Evolutionary conservation across 1,139 yeast genomes (phyloP), one percentile per base, ranked within the genome.

Genomic region (Hemisphaericaspora xylofermentans): DNA sequence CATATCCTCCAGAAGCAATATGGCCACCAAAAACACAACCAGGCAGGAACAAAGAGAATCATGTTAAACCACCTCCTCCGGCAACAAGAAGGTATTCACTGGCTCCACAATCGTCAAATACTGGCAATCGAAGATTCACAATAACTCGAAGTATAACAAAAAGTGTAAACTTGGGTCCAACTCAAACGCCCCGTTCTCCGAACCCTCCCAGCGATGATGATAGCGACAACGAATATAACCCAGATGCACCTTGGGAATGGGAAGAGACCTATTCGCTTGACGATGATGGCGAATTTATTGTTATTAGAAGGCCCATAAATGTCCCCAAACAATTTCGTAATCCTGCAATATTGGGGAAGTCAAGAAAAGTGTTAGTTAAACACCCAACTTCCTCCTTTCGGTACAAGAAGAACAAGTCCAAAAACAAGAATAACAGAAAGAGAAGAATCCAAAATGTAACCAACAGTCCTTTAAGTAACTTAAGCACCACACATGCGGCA

Each of bases 181-280:
- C 8, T 21, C 24, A 30, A 14, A 13, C 8, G 12, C 10, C 14
- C 7, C 12, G 3, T 15, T 14, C 14, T 14, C 12, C 3, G 7
- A 8, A 44, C 34, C 41, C 40, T 6, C 39, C 34, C 16, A 25
- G 35, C 13, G 25, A 19, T 5, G 34, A 31, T 8, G 36, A 39
- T 14, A 33, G 42, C 7, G 46, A 43, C 12, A 36, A 35, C 2
- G 52, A 50, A 4, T 50, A 47, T 34, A 52, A 55, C 22, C 38
- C 43, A 2, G 41, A 44, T 21, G 24, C 30, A 9, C 37, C 36
- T 8, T 51, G 55, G 40, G 57, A 55, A 45, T 60, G 64, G 63
- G 63, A 59, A 43, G 64, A 60, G 44, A 53, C 51, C 28, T 54
- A 58, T 34, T 36, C 52, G 2, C 40, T 47, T n/a, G 62, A 58